Percentiles rank a stretch among this genome's conserved stretches.
Conservation (phyloP, 768 basidiomycete species). For the Suillus fuscotomentosus region DNA sequence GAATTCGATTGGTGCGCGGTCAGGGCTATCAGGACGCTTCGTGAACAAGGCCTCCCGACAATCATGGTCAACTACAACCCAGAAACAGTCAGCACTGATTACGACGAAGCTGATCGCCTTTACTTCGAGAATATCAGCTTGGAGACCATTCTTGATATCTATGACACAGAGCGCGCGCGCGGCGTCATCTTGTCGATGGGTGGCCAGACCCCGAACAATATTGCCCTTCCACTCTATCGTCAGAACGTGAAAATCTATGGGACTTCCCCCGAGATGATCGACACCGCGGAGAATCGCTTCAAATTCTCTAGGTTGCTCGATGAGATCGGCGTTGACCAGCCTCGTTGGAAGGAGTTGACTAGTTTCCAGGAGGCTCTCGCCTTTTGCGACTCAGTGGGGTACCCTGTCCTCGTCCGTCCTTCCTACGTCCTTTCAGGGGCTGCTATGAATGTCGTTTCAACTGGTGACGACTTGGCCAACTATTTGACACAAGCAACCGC, state of each 20-base stretch:
- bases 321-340: constrained; percentile 98
- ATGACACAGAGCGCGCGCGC: constrained; percentile 83
- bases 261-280: constrained; percentile 99
- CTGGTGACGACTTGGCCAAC: constrained; percentile 83
- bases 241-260: constrained; percentile 99
- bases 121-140: constrained; percentile 99
- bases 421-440: constrained; percentile 99
- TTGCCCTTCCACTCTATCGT: constrained; percentile 91
- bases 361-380: constrained; percentile 82
- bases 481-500: constrained; percentile 95
- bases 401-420: constrained; percentile 94
- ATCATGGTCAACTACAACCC: constrained; percentile 99
- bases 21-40: constrained; percentile 91
- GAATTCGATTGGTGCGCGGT: constrained; percentile 99
- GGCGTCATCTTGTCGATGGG: constrained; percentile 98
- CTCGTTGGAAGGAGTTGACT: constrained; percentile 94
- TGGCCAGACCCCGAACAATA: constrained; percentile 98
- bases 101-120: constrained; percentile 96
- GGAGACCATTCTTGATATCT: constrained; percentile 96
- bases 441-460: constrained; percentile 99
- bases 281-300: constrained; percentile 98
- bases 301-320: constrained; percentile 98
- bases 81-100: constrained; percentile 98
- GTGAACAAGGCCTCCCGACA: constrained; percentile 91
- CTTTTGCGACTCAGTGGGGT: constrained; percentile 93